phyloP scores from a whole-genome alignment of 2,329 filamentous ascomycete genomes.

The Cryphonectria japonica region DNA sequence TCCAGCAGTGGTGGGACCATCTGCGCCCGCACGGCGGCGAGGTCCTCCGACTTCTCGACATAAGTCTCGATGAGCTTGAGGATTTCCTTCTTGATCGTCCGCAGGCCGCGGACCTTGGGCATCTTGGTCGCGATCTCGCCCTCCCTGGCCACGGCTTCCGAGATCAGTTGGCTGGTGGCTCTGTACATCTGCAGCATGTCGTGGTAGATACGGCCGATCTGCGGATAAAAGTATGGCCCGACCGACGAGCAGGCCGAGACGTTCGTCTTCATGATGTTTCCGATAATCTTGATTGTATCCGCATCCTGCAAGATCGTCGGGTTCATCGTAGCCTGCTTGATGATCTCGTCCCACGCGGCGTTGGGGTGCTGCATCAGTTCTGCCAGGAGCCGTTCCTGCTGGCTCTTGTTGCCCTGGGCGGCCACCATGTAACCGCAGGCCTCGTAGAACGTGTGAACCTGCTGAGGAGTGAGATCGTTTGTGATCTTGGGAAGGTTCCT shows the following conservation, averaged over 20 bases:
- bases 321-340: conserved; percentile 81
- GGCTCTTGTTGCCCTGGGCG: conserved; percentile 91
- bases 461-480: conserved; percentile 90
- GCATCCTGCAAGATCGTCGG: conserved; percentile 86
- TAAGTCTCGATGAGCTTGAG: conserved; percentile 98
- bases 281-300: conserved; percentile 97
- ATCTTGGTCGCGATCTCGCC: conserved; percentile 96
- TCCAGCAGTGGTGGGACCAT: conserved; percentile 97
- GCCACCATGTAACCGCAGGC: conserved; percentile 99
- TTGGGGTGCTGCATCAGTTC: conserved; percentile 96
- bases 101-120: conserved; percentile 90
- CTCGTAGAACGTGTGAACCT: conserved; percentile 98
- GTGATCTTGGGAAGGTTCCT: conserved; percentile 95
- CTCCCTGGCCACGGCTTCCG: conserved; percentile 84
- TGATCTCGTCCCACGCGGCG: conserved; percentile 93
- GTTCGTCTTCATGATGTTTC: conserved; percentile 99
- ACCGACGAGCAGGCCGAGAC: conserved; percentile 98
- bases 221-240: conserved; percentile 95
- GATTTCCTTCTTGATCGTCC: conserved; percentile 99
- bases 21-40: conserved; percentile 88
- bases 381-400: conserved; percentile 87
- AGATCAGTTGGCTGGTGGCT: conserved; percentile 94
- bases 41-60: conserved; percentile 95
- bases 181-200: conserved; percentile 99
- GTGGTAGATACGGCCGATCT: conserved; percentile 95